Evolutionary conservation across 1,139 yeast species (phyloP).

Genomic region (Kluyveromyces sp.): DNA sequence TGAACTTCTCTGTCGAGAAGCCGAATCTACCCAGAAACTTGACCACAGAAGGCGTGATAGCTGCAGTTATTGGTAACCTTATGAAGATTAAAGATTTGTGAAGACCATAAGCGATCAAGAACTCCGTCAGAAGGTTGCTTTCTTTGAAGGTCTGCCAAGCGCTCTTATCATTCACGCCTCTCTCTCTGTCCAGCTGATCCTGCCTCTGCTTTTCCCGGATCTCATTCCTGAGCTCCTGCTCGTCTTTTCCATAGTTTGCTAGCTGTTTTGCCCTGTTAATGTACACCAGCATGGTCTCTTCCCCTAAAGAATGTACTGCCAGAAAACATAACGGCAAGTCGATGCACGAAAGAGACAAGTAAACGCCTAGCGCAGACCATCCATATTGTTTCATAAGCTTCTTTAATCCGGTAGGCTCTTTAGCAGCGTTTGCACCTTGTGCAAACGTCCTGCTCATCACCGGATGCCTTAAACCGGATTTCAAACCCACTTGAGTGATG

Average conservation of each 20-base stretch:
- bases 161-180: slow-evolving; percentile 19
- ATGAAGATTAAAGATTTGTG: slow-evolving; percentile 78
- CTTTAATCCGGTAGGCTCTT: slow-evolving; percentile 33
- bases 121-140: slow-evolving; percentile 55
- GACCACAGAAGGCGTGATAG: slow-evolving; percentile 80
- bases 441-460: slow-evolving; percentile 1
- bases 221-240: slow-evolving; percentile 27
- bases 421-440: not conserved
- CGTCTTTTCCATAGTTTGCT: slow-evolving; percentile 52
- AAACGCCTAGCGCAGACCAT: slow-evolving; percentile 82
- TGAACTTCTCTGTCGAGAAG: slow-evolving; percentile 59
- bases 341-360: slow-evolving; percentile 57
- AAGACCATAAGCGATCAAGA: slow-evolving; percentile 85
- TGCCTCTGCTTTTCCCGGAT: slow-evolving; percentile 20
- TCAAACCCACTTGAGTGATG: not conserved
- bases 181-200: slow-evolving; percentile 15
- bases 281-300: slow-evolving; percentile 62
- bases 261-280: slow-evolving; percentile 54
- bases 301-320: slow-evolving; percentile 80
- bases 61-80: slow-evolving; percentile 86
- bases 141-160: slow-evolving; percentile 25
- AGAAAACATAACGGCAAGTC: slow-evolving; percentile 82
- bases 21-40: slow-evolving; percentile 66
- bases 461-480: not conserved
- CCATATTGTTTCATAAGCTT: slow-evolving; percentile 82